These are phyloP conservation scores for Trypanosoma brucei DNA, from an alignment of 208 protist species.

Conservation along the genomic window DNA sequence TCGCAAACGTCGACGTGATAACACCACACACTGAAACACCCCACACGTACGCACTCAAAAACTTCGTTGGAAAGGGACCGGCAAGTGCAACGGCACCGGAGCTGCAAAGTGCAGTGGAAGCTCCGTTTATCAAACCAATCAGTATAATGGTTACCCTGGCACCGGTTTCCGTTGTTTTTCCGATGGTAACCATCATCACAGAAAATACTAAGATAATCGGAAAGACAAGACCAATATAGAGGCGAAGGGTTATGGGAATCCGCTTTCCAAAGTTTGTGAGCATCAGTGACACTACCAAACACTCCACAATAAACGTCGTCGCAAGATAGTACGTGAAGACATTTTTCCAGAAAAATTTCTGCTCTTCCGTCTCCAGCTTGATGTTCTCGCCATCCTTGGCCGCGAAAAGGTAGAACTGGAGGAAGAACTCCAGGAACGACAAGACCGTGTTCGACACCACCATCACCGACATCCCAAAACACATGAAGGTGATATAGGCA, in stretches of 20 bases:
- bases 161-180: slow-evolving; percentile 30
- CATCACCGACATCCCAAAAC: slow-evolving; percentile 83
- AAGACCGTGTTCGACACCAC: slow-evolving; percentile 84
- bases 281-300: slow-evolving; percentile 44
- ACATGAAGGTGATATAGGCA: slow-evolving; percentile 74
- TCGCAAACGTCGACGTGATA: slow-evolving; percentile 58
- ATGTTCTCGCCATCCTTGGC: slow-evolving; percentile 23
- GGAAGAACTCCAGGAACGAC: slow-evolving; percentile 68
- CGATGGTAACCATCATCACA: slow-evolving; percentile 47
- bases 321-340: slow-evolving; percentile 77
- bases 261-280: slow-evolving; percentile 37
- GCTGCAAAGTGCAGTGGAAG: slow-evolving; percentile 74
- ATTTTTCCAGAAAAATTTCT: slow-evolving; percentile 58
- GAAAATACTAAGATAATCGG: slow-evolving; percentile 49
- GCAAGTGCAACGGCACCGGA: slow-evolving; percentile 76
- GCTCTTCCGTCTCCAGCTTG: slow-evolving; percentile 32
- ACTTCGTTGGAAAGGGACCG: slow-evolving; percentile 73
- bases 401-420: slow-evolving; percentile 68
- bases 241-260: slow-evolving; percentile 44
- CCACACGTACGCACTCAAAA: slow-evolving; percentile 65
- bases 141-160: slow-evolving; percentile 72
- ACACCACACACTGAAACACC: slow-evolving; percentile 57
- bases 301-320: slow-evolving; percentile 48
- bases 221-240: slow-evolving; percentile 53
- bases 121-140: slow-evolving; percentile 42